Percentiles rank a stretch among this genome's conserved stretches.
These are phyloP conservation scores for Grosmannia clavigera DNA, from an alignment of 2,329 filamentous ascomycete species.

Conservation along the genomic window DNA sequence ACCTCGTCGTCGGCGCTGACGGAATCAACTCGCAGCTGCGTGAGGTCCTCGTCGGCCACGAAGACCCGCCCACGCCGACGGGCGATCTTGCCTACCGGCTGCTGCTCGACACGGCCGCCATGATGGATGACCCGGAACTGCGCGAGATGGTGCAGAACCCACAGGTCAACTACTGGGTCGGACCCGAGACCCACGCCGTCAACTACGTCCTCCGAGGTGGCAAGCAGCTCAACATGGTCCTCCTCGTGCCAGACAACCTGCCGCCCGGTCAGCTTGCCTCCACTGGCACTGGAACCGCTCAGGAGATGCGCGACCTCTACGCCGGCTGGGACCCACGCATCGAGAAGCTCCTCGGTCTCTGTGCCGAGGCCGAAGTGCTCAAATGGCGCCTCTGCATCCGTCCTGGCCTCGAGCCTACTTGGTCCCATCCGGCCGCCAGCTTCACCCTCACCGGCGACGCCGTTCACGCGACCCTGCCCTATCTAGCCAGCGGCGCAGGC, in stretches of 20 bases:
- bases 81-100: slow-evolving; percentile 25
- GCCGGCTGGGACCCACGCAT: slow-evolving; percentile 23
- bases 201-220: slow-evolving; percentile 20
- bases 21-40: slow-evolving; percentile 21
- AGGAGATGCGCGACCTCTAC: slow-evolving; percentile 24
- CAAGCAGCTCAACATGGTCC: slow-evolving; percentile 22
- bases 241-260: slow-evolving; percentile 15
- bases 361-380: slow-evolving; percentile 26
- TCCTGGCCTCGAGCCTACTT: slow-evolving; percentile 24
- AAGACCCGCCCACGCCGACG: slow-evolving; percentile 16
- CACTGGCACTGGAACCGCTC: slow-evolving; percentile 17
- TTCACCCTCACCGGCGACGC: slow-evolving; percentile 30
- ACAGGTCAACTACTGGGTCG: slow-evolving; percentile 21
- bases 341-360: slow-evolving; percentile 21
- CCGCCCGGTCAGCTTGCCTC: slow-evolving; percentile 13
- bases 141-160: slow-evolving; percentile 17
- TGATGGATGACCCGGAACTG: slow-evolving; percentile 18
- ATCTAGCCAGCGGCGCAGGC: slow-evolving; percentile 33
- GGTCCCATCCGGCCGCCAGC: slow-evolving; percentile 27
- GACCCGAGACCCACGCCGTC: slow-evolving; percentile 21
- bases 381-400: slow-evolving; percentile 36
- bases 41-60: slow-evolving; percentile 6
- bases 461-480: slow-evolving; percentile 35
- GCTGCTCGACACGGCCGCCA: slow-evolving; percentile 16
- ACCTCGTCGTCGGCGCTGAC: slow-evolving; percentile 26